A percentile compares a stretch with the other conserved stretches of the same genome.
Conservation (phyloP, 1,284 basidiomycete genomes). For the Irpex sp. region DNA sequence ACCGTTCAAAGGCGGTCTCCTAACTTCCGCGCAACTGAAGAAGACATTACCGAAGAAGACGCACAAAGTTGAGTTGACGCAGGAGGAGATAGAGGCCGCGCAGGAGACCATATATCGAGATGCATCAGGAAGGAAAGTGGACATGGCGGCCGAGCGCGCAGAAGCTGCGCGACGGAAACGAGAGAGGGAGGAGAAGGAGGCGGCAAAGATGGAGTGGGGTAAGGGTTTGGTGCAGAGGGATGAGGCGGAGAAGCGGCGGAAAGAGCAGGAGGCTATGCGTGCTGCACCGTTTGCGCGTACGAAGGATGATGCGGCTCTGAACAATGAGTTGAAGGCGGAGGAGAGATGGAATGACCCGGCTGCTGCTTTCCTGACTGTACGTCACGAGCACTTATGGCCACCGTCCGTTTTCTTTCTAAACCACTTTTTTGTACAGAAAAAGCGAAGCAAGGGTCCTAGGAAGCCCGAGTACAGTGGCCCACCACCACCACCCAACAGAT, state of each 20-base stretch:
- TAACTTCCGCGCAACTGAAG: conserved; percentile 64
- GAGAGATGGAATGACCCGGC: conserved; percentile 96
- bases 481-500: conserved; percentile 90
- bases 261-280: conserved; percentile 67
- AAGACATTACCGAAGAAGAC: conserved; percentile 44
- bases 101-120: conserved; percentile 97
- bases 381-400: conserved; percentile 25
- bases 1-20: conserved; percentile 70
- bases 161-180: conserved; percentile 78
- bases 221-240: conserved; percentile 90
- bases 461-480: conserved; percentile 87
- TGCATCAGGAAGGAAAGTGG: conserved; percentile 82
- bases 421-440: conserved; percentile 50
- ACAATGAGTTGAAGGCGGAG: conserved; percentile 75
- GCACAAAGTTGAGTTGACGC: conserved; percentile 26
- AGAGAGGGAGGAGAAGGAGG: conserved; percentile 80
- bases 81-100: conserved; percentile 57
- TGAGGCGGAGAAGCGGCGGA: conserved; percentile 61
- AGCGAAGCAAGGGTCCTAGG: conserved; percentile 67
- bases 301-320: conserved; percentile 83
- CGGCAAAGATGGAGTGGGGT: conserved; percentile 93
- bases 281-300: conserved; percentile 70
- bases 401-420: neutral
- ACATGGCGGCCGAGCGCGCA: conserved; percentile 79
- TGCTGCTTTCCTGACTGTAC: conserved; percentile 85